Percentiles rank a stretch among this genome's conserved stretches.
These are phyloP conservation scores for Vigna trinervia DNA, from an alignment of 306 rosid species.

Conservation along the genomic window DNA sequence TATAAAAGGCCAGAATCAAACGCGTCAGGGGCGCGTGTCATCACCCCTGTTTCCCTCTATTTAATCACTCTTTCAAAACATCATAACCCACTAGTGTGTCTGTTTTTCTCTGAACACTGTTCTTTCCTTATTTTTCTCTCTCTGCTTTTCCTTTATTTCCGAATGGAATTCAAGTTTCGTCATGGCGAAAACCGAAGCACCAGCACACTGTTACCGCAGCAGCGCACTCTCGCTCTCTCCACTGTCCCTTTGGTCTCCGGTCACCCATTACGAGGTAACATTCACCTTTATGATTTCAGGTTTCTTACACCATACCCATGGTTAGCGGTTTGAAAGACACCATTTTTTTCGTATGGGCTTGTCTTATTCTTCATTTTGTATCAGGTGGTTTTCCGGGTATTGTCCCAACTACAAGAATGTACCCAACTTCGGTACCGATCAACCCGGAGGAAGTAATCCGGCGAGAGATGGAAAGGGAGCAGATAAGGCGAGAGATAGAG, in stretches of 20 bases:
- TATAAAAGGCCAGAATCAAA: no score
- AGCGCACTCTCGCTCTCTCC: not conserved
- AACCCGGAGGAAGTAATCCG: conserved; percentile 29
- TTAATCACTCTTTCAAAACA: not conserved
- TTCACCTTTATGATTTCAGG: not conserved
- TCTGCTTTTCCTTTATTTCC: not conserved
- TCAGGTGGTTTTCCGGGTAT: conserved; percentile 11
- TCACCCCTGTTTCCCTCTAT: not conserved
- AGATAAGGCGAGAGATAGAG: conserved; percentile 53
- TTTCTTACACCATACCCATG: not conserved
- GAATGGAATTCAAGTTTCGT: not conserved
- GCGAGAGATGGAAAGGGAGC: conserved; percentile 53
- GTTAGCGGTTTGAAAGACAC: not conserved
- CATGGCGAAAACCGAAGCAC: not conserved
- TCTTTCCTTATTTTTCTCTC: not conserved
- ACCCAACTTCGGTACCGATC: not conserved
- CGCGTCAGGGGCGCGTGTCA: not conserved
- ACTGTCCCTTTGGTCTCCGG: not conserved
- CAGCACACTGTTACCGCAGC: not conserved
- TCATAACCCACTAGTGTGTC: not conserved
- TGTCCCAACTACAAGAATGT: not conserved
- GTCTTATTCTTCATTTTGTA: not conserved
- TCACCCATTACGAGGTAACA: not conserved
- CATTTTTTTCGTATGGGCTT: not conserved
- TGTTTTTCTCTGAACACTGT: not conserved